Percentiles rank a stretch among this genome's conserved stretches.
phyloP scores from a whole-genome alignment of 2,329 filamentous ascomycete genomes.

The Fusarium sp. region DNA sequence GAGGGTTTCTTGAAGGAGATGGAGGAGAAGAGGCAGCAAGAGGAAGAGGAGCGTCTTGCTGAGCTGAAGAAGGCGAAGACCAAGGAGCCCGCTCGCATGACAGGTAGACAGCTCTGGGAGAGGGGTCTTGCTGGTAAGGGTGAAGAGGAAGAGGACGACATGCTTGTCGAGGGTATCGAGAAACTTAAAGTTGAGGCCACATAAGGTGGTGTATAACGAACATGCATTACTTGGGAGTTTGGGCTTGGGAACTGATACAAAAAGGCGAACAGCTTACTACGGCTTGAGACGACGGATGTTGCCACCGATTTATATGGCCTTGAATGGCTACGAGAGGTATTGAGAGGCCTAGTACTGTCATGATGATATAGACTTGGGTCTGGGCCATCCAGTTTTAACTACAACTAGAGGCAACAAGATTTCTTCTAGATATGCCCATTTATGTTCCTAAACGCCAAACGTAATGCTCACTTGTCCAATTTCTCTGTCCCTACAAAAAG shows the following conservation, averaged over 20 bases:
- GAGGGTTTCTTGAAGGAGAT: conserved; percentile 80
- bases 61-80: conserved; percentile 81
- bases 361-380: conserved; percentile 32
- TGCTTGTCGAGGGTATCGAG: conserved; percentile 68
- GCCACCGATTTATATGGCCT: background rate
- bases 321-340: background rate
- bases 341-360: background rate
- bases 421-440: conserved; percentile 34
- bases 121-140: conserved; percentile 72
- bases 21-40: conserved; percentile 72
- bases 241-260: conserved; percentile 34
- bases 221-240: conserved; percentile 42
- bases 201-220: conserved; percentile 9
- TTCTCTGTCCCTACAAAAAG: conserved; percentile 28
- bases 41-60: conserved; percentile 80
- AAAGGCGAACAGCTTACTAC: conserved; percentile 13
- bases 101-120: conserved; percentile 82
- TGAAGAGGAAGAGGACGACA: conserved; percentile 72
- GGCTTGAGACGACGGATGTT: conserved; percentile 15
- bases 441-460: conserved; percentile 39
- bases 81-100: conserved; percentile 77
- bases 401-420: conserved; percentile 29
- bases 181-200: conserved; percentile 74
- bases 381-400: conserved; percentile 27
- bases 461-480: conserved; percentile 33